These are phyloP conservation scores for Massariosphaeria phaeospora DNA, from an alignment of 495 filamentous ascomycete genomes.

Conservation along the genomic window DNA sequence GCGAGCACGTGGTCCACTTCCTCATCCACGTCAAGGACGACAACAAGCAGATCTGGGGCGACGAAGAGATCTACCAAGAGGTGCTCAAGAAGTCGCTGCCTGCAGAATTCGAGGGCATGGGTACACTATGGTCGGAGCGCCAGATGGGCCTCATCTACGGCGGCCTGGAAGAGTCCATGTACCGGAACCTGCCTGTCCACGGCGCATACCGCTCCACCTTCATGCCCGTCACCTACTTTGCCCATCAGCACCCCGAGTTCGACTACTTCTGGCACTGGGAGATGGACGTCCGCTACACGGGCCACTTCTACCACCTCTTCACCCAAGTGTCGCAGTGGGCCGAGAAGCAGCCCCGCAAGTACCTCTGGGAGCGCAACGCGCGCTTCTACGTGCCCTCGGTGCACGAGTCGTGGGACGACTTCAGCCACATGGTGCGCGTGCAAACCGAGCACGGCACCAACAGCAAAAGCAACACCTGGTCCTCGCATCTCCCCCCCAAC, in stretches of 20 bases:
- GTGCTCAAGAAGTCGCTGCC: slow-evolving; percentile 70
- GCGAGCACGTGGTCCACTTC: slow-evolving; percentile 60
- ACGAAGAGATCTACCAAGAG: slow-evolving; percentile 56
- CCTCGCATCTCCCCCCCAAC: slow-evolving; percentile 26
- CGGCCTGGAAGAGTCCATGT: slow-evolving; percentile 67
- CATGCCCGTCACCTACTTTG: slow-evolving; percentile 93
- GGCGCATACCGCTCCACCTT: slow-evolving; percentile 86
- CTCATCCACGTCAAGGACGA: slow-evolving; percentile 63
- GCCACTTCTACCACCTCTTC: slow-evolving; percentile 93
- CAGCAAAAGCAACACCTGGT: slow-evolving; percentile 49
- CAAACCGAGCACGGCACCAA: slow-evolving; percentile 79
- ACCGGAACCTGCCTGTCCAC: slow-evolving; percentile 71
- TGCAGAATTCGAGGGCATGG: slow-evolving; percentile 80
- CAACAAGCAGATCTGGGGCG: slow-evolving; percentile 61
- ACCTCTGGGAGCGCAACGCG: slow-evolving; percentile 86
- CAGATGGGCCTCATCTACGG: slow-evolving; percentile 89
- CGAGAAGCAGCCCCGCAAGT: slow-evolving; percentile 77
- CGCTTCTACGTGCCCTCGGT: slow-evolving; percentile 87
- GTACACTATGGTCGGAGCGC: slow-evolving; percentile 82
- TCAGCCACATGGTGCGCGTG: slow-evolving; percentile 84
- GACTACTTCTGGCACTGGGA: slow-evolving; percentile 99
- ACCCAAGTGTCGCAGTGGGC: slow-evolving; percentile 70
- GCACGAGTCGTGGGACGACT: slow-evolving; percentile 89
- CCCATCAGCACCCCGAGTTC: slow-evolving; percentile 84
- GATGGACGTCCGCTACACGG: slow-evolving; percentile 92